Conservation (phyloP, 176 grass and related monocot species). For the Paspalum vaginatum region DNA sequence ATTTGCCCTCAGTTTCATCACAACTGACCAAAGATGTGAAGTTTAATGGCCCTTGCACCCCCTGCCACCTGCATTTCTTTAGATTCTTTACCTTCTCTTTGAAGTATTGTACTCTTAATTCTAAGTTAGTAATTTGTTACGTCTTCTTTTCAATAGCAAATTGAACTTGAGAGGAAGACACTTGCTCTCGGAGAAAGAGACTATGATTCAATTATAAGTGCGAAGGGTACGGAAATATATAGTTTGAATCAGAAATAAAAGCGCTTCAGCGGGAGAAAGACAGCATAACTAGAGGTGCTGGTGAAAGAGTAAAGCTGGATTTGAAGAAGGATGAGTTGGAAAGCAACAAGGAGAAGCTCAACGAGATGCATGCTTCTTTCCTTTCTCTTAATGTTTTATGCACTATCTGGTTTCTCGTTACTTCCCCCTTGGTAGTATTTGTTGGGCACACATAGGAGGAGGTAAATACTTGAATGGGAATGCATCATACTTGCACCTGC, state of each 20-base stretch:
- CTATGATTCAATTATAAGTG: slow-evolving; percentile 70
- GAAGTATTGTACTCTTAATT: slow-evolving; percentile 24
- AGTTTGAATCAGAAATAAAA: slow-evolving; percentile 83
- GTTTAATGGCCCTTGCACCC: neutral
- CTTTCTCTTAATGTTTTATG: slow-evolving; percentile 34
- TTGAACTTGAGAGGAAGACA: slow-evolving; percentile 84
- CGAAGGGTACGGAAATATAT: slow-evolving; percentile 74
- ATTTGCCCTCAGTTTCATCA: neutral
- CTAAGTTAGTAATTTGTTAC: slow-evolving; percentile 17
- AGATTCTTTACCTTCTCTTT: slow-evolving; percentile 17
- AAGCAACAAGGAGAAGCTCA: slow-evolving; percentile 60
- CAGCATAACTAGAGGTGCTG: slow-evolving; percentile 63
- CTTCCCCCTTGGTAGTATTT: neutral
- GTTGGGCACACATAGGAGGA: neutral
- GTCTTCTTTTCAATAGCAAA: slow-evolving; percentile 71
- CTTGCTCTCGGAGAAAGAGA: slow-evolving; percentile 63
- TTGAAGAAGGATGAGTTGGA: slow-evolving; percentile 84
- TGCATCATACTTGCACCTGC: neutral
- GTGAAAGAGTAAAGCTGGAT: slow-evolving; percentile 72
- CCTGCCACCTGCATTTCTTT: neutral
- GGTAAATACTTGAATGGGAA: neutral
- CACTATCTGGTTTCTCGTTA: slow-evolving; percentile 9
- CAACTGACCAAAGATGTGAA: neutral
- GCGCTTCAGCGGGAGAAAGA: slow-evolving; percentile 74
- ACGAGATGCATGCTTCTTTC: slow-evolving; percentile 64